A percentile compares a stretch with the other conserved stretches of the same genome.
Evolutionary conservation across 148 eudicot genomes (phyloP).

Genomic region (Fallopia convolvulus): DNA sequence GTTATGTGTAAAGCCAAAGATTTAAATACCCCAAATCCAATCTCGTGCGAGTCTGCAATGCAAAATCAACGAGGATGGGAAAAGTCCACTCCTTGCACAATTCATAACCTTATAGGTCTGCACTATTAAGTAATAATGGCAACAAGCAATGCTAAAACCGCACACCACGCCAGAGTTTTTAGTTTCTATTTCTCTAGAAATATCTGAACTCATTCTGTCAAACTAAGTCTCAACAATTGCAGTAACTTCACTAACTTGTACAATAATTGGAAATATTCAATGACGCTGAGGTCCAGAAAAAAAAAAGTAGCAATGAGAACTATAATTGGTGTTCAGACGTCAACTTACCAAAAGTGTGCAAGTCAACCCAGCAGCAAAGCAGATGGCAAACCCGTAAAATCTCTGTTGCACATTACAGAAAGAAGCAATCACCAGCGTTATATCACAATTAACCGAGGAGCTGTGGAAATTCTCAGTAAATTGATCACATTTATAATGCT

Average conservation of each 20-base stretch:
- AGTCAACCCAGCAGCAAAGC: slow-evolving; percentile 79
- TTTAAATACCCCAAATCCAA: neutral
- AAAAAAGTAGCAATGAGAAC: neutral
- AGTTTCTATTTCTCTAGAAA: no score
- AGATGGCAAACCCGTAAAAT: slow-evolving; percentile 76
- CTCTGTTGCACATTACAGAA: slow-evolving; percentile 39
- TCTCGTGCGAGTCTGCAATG: neutral
- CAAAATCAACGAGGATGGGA: neutral
- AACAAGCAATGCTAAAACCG: neutral
- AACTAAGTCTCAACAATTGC: no score
- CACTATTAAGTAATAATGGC: neutral
- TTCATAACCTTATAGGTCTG: neutral
- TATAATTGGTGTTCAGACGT: neutral
- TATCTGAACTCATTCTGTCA: no score
- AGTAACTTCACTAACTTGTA: no score
- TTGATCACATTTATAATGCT: neutral
- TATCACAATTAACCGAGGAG: neutral
- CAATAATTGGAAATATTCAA: neutral
- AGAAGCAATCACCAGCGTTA: slow-evolving; percentile 8
- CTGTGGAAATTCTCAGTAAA: neutral
- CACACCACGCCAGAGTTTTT: neutral
- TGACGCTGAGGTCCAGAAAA: neutral
- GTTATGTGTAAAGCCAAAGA: neutral
- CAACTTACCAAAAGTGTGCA: slow-evolving; percentile 88
- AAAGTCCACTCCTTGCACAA: neutral